Percentiles rank a stretch among this genome's conserved stretches.
phyloP scores from a whole-genome alignment of 148 eudicot genomes.

The Chenopodium formosanum region DNA sequence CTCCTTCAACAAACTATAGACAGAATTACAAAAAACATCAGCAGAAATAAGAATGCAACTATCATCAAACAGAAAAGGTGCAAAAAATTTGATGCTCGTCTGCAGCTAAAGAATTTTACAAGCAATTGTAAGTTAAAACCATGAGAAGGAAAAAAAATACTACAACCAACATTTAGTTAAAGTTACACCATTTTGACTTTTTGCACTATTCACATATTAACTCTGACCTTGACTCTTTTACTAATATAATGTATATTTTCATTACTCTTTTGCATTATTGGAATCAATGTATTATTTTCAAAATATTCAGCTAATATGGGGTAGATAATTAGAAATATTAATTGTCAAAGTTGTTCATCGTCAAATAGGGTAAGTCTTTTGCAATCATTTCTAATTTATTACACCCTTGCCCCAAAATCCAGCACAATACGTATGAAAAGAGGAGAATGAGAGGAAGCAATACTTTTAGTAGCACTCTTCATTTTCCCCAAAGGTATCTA shows the following conservation, averaged over 20 bases:
- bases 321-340: too few relatives aligned
- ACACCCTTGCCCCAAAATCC: background rate
- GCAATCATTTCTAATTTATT: background rate
- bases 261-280: too few relatives aligned
- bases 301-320: too few relatives aligned
- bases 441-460: background rate
- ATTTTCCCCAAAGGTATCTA: background rate
- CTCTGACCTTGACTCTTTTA: too few relatives aligned
- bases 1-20: slow-evolving; percentile 84
- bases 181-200: too few relatives aligned
- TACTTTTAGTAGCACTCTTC: background rate
- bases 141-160: too few relatives aligned
- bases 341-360: too few relatives aligned
- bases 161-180: too few relatives aligned
- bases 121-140: background rate
- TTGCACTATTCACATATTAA: too few relatives aligned
- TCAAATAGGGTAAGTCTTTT: background rate
- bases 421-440: background rate
- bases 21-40: slow-evolving; percentile 8
- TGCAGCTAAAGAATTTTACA: slow-evolving; percentile 1
- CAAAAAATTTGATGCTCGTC: slow-evolving; percentile 8
- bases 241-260: too few relatives aligned
- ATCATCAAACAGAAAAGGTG: slow-evolving; percentile 1
- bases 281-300: too few relatives aligned
- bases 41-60: background rate